phyloP scores from a whole-genome alignment of 441 rosid genomes.

The Populus hybrid region DNA sequence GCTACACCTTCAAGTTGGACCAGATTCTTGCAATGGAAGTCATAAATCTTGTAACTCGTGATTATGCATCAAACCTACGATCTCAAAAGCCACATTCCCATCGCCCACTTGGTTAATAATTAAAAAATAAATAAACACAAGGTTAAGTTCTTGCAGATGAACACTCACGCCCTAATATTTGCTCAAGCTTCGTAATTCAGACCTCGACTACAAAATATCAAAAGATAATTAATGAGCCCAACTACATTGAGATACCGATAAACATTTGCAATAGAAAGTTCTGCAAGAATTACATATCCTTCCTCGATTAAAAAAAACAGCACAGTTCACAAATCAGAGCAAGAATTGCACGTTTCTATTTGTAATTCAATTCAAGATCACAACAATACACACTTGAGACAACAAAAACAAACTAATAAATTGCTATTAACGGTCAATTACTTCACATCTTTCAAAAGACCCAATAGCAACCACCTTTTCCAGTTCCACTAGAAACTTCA shows the following conservation, averaged over 20 bases:
- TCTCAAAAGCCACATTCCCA: not conserved
- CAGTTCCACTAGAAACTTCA: not conserved
- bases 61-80: not conserved
- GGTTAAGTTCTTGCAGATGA: not conserved
- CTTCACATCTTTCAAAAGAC: not conserved
- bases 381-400: not conserved
- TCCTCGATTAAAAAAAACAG: too few relatives aligned
- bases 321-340: too few relatives aligned
- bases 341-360: not conserved
- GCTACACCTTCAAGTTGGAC: not conserved
- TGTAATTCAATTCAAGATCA: not conserved
- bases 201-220: not conserved
- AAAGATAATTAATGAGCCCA: not conserved
- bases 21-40: not conserved
- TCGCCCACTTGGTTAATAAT: not conserved
- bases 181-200: not conserved
- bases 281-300: not conserved
- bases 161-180: not conserved
- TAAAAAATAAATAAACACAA: too few relatives aligned
- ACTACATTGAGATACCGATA: not conserved
- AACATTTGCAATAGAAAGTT: not conserved
- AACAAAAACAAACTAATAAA: not conserved
- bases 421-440: not conserved
- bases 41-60: not conserved
- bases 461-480: not conserved